phyloP scores from a whole-genome alignment of 2,329 filamentous ascomycete genomes.

The Ascochyta pisi region DNA sequence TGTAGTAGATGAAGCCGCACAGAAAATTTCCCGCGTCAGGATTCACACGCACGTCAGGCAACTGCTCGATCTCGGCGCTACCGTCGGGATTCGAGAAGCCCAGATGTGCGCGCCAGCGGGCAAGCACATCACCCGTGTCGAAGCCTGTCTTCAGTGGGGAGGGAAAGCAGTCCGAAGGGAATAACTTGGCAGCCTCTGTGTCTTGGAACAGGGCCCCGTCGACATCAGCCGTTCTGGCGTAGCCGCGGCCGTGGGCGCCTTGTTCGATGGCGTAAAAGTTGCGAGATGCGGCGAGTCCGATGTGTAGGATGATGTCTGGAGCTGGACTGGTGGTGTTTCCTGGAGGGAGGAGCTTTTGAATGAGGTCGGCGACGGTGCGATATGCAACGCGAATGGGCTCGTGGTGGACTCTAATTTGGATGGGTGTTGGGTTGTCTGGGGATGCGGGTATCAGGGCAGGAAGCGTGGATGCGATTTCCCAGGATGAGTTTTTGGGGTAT shows the following conservation, averaged over 20 bases:
- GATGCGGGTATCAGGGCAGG: constrained; percentile 43
- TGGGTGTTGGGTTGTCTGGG: constrained; percentile 34
- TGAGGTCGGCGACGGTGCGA: constrained; percentile 30
- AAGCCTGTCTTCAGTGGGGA: constrained; percentile 38
- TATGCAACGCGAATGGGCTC: constrained; percentile 48
- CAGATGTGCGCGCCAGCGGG: constrained; percentile 36
- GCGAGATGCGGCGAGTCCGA: constrained; percentile 47
- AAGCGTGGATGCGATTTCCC: constrained; percentile 47
- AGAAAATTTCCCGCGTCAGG: constrained; percentile 47
- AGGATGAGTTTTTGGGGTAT: constrained; percentile 45
- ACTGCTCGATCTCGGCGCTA: neutral
- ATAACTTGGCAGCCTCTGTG: constrained; percentile 13
- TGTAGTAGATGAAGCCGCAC: constrained; percentile 49
- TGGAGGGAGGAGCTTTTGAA: constrained; percentile 40
- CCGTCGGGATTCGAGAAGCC: constrained; percentile 10
- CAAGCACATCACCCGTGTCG: constrained; percentile 40
- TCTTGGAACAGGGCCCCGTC: constrained; percentile 39
- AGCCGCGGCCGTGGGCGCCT: constrained; percentile 38
- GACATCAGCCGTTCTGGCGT: constrained; percentile 43
- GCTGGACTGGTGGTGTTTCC: constrained; percentile 23
- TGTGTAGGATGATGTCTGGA: constrained; percentile 47
- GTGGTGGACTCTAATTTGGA: constrained; percentile 45
- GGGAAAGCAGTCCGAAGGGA: constrained; percentile 22
- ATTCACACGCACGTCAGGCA: constrained; percentile 37
- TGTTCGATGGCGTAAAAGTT: constrained; percentile 47